Base-by-base conservation (phyloP, 163 green algal species). In the Chlorella variabilis region DNA sequence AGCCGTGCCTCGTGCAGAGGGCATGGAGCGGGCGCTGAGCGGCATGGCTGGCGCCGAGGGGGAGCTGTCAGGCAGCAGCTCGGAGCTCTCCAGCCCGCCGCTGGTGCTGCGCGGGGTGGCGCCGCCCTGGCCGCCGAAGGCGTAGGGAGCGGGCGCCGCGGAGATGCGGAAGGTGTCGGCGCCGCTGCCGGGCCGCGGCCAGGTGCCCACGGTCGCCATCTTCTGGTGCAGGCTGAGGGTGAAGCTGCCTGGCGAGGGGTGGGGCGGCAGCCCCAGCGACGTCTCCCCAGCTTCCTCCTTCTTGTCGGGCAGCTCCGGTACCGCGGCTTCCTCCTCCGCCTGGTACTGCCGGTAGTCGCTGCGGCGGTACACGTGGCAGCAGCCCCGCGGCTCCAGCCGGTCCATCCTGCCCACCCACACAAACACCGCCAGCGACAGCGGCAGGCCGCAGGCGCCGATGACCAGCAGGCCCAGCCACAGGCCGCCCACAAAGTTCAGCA, bases 391-490 rank as follows among this genome's bases (percentile, higher is more conserved):
- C 45, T 76, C 42, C 68, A 76, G 29, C 29, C 34, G 41, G 34
- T 78, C 71, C 71, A 78, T 78, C 1, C 36, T 38, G 7, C 34
- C 71, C 23, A 78, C 29, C 71, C 71, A 78, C 51, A n/a, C n/a
- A 25, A 78, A 78, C 25, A 38, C 48, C 20, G 36, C 49, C 51
- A 78, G 51, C 1, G 71, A 21, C 20, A 68, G 36, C 23, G 71
- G 71, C 71, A 68, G 21, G 25, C 71, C 71, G 27, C 21, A 51
- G 51, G 21, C 36, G 71, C 71, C 71, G n/a, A 78, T 38, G 5
- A 78, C 27, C 34, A 78, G 71, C 71, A 68, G 51, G 1, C 15
- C 71, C 36, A 79, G 71, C 71, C 71, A 79, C 13, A 79, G 36
- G 54, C 71, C 71, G 11, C 54, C 71, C 71, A 69, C 21, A 11